These are phyloP conservation scores for Ganoderma sinense DNA, from an alignment of 1,284 basidiomycete species.

Conservation along the genomic window DNA sequence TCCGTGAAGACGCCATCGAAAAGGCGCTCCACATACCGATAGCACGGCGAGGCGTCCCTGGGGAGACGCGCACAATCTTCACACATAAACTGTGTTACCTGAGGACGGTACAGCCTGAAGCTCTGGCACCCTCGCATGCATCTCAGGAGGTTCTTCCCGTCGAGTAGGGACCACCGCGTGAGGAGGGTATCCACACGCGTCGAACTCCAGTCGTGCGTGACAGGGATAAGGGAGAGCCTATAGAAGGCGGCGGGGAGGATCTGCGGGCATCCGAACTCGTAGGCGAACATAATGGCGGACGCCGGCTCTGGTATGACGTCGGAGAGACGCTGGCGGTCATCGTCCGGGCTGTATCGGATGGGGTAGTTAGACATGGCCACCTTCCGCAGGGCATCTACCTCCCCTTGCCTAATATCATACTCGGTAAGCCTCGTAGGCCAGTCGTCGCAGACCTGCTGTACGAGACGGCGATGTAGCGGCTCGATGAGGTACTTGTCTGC, in stretches of 20 bases:
- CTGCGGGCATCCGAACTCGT: constrained; percentile 57
- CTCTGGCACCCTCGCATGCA: constrained; percentile 10
- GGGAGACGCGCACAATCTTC: not conserved
- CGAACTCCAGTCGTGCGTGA: constrained; percentile 16
- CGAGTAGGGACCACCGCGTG: constrained; percentile 21
- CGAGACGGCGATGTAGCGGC: not conserved
- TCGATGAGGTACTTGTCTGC: constrained; percentile 8
- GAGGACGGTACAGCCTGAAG: not conserved
- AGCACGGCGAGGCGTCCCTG: not conserved
- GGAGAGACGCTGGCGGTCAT: not conserved
- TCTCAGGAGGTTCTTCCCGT: constrained; percentile 17
- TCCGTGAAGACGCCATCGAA: not conserved
- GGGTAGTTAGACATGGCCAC: not conserved
- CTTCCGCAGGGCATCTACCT: not conserved
- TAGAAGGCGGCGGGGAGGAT: constrained; percentile 72
- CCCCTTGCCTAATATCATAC: not conserved
- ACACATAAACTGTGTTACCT: not conserved
- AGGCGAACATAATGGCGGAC: constrained; percentile 70
- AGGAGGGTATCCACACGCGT: not conserved
- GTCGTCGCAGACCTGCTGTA: not conserved
- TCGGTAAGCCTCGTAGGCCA: not conserved
- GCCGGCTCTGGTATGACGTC: constrained; percentile 30
- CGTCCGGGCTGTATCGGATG: not conserved
- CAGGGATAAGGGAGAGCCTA: constrained; percentile 49
- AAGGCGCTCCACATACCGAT: not conserved